Evolutionary conservation across 129 eudicot species (phyloP).

Genomic region (Flaveria brownii): DNA sequence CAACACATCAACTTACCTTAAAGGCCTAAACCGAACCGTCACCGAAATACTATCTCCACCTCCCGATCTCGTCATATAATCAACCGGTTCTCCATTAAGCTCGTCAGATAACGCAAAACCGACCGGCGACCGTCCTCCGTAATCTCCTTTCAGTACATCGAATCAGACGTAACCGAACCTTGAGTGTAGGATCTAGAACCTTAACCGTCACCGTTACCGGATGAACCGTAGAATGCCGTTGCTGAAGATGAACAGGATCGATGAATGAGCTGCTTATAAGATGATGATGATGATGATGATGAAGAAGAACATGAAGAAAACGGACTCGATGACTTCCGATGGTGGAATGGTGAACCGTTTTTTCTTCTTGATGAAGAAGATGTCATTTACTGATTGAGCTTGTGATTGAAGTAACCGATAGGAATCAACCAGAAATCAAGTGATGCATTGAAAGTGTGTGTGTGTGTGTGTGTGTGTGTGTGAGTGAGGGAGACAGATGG

Average conservation of each 20-base stretch:
- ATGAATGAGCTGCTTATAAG: conserved; percentile 58
- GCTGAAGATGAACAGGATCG: conserved; percentile 57
- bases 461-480: not conserved
- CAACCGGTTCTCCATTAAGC: conserved; percentile 55
- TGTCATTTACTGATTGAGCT: conserved; percentile 53
- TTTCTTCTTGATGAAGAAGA: conserved; percentile 70
- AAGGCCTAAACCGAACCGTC: conserved; percentile 86
- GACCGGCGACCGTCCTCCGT: conserved; percentile 66
- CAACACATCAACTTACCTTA: conserved; percentile 49
- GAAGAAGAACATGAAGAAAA: conserved; percentile 78
- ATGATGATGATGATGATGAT: conserved; percentile 75
- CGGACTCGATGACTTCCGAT: conserved; percentile 67
- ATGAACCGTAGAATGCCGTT: conserved; percentile 43
- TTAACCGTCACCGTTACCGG: conserved; percentile 44
- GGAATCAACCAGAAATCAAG: conserved; percentile 22
- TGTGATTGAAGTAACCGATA: conserved; percentile 9
- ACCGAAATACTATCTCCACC: conserved; percentile 89
- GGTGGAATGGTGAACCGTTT: conserved; percentile 66
- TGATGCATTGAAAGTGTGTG: not conserved
- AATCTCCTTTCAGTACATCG: conserved; percentile 46
- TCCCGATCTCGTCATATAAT: conserved; percentile 50
- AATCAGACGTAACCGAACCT: conserved; percentile 39
- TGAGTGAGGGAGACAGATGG: not conserved
- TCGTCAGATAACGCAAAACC: conserved; percentile 68
- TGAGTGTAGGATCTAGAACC: conserved; percentile 62